phyloP scores from a whole-genome alignment of 805 yeast species.

The Ogataea henricii region DNA sequence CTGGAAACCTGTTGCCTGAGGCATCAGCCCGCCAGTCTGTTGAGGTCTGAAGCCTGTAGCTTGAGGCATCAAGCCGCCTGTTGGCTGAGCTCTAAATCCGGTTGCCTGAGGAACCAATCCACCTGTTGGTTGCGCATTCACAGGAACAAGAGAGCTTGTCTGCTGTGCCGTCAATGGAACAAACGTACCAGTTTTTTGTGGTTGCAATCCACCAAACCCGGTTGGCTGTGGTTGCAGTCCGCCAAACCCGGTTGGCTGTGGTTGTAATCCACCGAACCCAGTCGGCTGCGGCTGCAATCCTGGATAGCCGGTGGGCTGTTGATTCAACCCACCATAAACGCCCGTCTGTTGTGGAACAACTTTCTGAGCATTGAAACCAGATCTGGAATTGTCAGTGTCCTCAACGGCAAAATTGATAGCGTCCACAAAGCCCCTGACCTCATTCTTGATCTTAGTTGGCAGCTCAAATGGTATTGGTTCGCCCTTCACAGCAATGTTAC shows the following conservation, averaged over 20 bases:
- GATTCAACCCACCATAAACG: constrained; percentile 35
- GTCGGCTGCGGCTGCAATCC: constrained; percentile 17
- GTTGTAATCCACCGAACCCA: constrained; percentile 8
- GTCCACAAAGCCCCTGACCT: constrained; percentile 87
- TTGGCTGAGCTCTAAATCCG: constrained; percentile 31
- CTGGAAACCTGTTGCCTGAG: constrained; percentile 37
- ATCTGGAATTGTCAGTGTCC: constrained; percentile 37
- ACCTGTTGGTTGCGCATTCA: constrained; percentile 70
- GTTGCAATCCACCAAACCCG: constrained; percentile 15
- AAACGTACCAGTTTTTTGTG: constrained; percentile 11
- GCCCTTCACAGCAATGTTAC: constrained; percentile 75
- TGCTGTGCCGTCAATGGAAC: constrained; percentile 8
- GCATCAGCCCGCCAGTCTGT: constrained; percentile 39
- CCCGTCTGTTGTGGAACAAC: constrained; percentile 32
- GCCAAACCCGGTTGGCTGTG: constrained; percentile 12
- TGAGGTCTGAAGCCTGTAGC: constrained; percentile 35
- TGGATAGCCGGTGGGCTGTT: constrained; percentile 50
- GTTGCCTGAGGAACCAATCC: constrained; percentile 50
- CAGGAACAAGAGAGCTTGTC: constrained; percentile 41
- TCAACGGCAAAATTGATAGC: constrained; percentile 80
- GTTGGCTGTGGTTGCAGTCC: constrained; percentile 8
- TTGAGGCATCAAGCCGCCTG: constrained; percentile 20
- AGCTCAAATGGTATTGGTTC: constrained; percentile 72
- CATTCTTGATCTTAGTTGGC: constrained; percentile 74
- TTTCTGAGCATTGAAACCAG: constrained; percentile 30